These are phyloP conservation scores for Allium fistulosum DNA, from an alignment of 106 monocot species.

Conservation along the genomic window DNA sequence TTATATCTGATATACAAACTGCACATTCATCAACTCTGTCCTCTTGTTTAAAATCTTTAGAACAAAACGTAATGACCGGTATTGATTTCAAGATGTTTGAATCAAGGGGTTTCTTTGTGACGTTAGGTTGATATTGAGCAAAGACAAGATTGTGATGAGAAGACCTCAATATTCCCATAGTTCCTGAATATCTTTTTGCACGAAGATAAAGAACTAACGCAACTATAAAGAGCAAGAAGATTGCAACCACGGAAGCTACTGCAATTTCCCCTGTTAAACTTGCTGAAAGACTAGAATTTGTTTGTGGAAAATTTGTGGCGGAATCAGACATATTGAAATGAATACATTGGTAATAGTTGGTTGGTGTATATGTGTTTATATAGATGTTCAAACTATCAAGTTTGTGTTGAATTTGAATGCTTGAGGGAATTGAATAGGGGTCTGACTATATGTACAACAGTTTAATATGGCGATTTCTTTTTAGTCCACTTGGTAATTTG, in stretches of 20 bases:
- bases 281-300: background rate
- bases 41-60: slow-evolving; percentile 4
- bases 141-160: background rate
- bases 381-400: no score
- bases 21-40: slow-evolving; percentile 11
- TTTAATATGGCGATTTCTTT: no score
- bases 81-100: slow-evolving; percentile 4
- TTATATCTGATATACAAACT: slow-evolving; percentile 10
- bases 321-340: background rate
- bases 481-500: no score
- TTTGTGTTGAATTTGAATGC: no score
- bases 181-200: slow-evolving; percentile 1
- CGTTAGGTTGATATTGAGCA: background rate
- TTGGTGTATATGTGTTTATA: no score
- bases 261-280: background rate
- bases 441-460: no score
- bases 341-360: no score
- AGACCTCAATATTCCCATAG: background rate
- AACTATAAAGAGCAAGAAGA: slow-evolving; percentile 2
- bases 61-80: slow-evolving; percentile 12
- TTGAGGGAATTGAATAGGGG: no score
- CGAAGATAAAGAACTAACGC: background rate
- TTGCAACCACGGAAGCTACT: background rate
- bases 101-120: background rate
- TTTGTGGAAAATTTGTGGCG: background rate